A percentile compares a stretch with the other conserved stretches of the same genome.
Evolutionary conservation across 148 eudicot species (phyloP).

Genomic region (Heliosperma pusillum): DNA sequence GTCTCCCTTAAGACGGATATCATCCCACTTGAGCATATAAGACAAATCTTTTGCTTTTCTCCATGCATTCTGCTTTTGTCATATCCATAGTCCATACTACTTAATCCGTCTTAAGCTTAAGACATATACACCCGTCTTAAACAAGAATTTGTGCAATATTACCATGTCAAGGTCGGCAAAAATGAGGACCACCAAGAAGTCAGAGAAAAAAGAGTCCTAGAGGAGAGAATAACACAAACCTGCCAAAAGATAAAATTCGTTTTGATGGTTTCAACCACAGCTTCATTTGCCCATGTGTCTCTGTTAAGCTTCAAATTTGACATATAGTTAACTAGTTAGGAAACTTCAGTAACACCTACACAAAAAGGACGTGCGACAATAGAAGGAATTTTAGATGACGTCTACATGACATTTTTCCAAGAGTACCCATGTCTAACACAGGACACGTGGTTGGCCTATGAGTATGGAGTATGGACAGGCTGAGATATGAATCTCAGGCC

Average conservation of each 20-base stretch:
- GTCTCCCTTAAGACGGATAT: too few species aligned
- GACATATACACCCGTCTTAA: too few species aligned
- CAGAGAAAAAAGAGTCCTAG: neutral
- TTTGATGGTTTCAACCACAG: slow-evolving; percentile 86
- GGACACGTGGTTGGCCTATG: neutral
- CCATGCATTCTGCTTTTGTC: too few species aligned
- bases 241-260: slow-evolving; percentile 96
- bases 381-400: neutral
- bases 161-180: neutral
- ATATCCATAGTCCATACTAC: too few species aligned
- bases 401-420: neutral
- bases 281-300: slow-evolving; percentile 99
- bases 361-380: neutral
- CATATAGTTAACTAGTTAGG: slow-evolving; percentile 17
- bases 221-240: slow-evolving; percentile 29
- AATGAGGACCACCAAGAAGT: neutral
- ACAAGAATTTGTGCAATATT: too few species aligned
- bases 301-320: slow-evolving; percentile 71
- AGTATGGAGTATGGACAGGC: too few species aligned
- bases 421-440: neutral
- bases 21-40: too few species aligned
- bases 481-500: too few species aligned
- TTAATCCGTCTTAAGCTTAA: too few species aligned
- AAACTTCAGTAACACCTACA: neutral
- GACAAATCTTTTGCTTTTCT: too few species aligned